These are phyloP conservation scores for Barbatosphaeria neglecta DNA, from an alignment of 495 filamentous ascomycete genomes.

Conservation along the genomic window DNA sequence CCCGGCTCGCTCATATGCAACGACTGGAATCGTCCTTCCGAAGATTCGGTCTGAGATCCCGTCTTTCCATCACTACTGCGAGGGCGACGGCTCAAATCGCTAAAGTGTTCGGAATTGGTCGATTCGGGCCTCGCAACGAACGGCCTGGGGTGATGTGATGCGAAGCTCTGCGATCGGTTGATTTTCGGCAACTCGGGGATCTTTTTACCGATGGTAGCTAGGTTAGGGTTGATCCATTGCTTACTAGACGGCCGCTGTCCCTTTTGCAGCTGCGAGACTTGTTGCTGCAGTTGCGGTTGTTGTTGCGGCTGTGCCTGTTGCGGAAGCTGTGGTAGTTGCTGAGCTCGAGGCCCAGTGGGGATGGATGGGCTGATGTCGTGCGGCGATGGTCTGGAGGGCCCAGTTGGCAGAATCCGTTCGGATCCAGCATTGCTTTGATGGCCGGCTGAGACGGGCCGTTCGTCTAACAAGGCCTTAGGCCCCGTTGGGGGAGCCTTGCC, in stretches of 20 bases:
- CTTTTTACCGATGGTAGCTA: slow-evolving; percentile 23
- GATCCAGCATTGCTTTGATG: slow-evolving; percentile 8
- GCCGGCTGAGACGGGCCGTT: slow-evolving; percentile 27
- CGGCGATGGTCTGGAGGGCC: slow-evolving; percentile 36
- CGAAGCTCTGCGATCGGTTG: slow-evolving; percentile 30
- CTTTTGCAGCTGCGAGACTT: too few species aligned
- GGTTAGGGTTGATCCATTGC: slow-evolving; percentile 49
- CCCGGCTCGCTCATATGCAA: slow-evolving; percentile 19
- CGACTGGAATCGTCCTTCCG: slow-evolving; percentile 20
- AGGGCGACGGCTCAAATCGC: slow-evolving; percentile 26
- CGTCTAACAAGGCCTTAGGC: slow-evolving; percentile 36
- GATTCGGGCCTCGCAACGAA: slow-evolving; percentile 19
- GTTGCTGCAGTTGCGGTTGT: slow-evolving; percentile 19
- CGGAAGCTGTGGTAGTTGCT: slow-evolving; percentile 11
- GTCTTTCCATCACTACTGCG: slow-evolving; percentile 34
- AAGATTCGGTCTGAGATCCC: slow-evolving; percentile 13
- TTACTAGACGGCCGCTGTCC: slow-evolving; percentile 36
- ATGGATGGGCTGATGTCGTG: slow-evolving; percentile 42
- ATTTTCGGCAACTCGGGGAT: slow-evolving; percentile 33
- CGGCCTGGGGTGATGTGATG: slow-evolving; percentile 27
- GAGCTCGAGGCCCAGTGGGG: slow-evolving; percentile 47
- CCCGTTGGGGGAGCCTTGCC: slow-evolving; percentile 40
- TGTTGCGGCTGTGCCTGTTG: too few species aligned
- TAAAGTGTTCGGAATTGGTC: slow-evolving; percentile 27
- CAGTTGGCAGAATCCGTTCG: slow-evolving; percentile 29